Evolutionary conservation across 2,329 filamentous ascomycete genomes (phyloP).

Genomic region (Aspergillus candidus): DNA sequence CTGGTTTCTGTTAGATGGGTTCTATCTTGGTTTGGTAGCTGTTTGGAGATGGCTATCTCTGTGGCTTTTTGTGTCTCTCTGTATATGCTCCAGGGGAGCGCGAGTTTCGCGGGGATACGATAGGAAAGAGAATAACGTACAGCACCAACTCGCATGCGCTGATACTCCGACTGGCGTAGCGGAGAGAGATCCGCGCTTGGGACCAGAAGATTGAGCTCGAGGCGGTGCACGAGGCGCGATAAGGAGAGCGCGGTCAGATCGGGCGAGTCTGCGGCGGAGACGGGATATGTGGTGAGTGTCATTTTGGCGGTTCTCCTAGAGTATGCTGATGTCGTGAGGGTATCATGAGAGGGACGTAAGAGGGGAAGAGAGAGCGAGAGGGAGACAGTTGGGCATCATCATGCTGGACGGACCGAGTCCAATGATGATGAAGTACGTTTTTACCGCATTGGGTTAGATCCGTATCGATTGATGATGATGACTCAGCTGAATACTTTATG

Average conservation of each 20-base stretch:
- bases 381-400: too few relatives aligned
- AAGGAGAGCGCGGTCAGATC: slow-evolving; percentile 35
- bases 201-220: slow-evolving; percentile 41
- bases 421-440: too few relatives aligned
- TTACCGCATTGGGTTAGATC: too few relatives aligned
- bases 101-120: too few relatives aligned
- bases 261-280: slow-evolving; percentile 13
- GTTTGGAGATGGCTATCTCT: background rate
- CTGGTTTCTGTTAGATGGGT: slow-evolving; percentile 16
- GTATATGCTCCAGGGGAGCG: too few relatives aligned
- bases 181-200: slow-evolving; percentile 31
- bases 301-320: slow-evolving; percentile 7
- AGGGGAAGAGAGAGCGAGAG: too few relatives aligned
- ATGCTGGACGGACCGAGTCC: too few relatives aligned
- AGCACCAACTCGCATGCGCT: slow-evolving; percentile 38
- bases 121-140: slow-evolving; percentile 20
- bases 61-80: too few relatives aligned
- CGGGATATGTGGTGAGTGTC: slow-evolving; percentile 17
- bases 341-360: too few relatives aligned
- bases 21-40: background rate
- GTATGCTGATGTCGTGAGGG: background rate
- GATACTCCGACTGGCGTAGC: slow-evolving; percentile 36
- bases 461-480: too few relatives aligned
- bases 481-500: too few relatives aligned
- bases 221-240: slow-evolving; percentile 37